Percentiles rank a stretch among this genome's conserved stretches.
Conservation (phyloP, 805 yeast species). For the Middelhovenomyces tepae region DNA sequence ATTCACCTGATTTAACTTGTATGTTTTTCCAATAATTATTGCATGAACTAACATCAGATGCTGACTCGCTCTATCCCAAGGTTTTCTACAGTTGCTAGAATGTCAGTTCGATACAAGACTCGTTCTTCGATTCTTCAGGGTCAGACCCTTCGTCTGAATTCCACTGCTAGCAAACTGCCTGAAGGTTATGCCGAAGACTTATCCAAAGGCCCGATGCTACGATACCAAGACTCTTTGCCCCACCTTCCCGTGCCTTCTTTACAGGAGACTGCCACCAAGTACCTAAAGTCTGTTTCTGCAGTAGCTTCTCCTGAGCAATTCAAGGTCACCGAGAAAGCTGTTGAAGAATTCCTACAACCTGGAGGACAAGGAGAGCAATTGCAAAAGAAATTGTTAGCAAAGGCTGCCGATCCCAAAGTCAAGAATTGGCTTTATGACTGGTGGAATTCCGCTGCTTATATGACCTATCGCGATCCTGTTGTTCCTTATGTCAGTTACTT, state of each 20-base stretch:
- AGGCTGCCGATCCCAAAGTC: constrained; percentile 43
- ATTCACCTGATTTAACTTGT: no score
- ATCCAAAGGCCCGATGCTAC: constrained; percentile 58
- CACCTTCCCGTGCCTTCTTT: constrained; percentile 81
- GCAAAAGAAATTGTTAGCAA: constrained; percentile 54
- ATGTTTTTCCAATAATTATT: no score
- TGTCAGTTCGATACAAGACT: no score
- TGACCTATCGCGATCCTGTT: constrained; percentile 88
- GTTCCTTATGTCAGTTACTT: constrained; percentile 91
- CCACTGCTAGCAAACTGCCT: constrained; percentile 24
- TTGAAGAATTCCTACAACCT: constrained; percentile 54
- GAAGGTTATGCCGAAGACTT: constrained; percentile 27
- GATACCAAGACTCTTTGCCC: constrained; percentile 68
- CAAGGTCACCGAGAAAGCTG: constrained; percentile 44
- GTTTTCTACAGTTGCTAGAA: no score
- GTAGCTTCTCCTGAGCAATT: constrained; percentile 43
- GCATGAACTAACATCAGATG: no score
- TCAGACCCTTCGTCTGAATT: constrained; percentile 17
- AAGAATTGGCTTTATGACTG: constrained; percentile 86
- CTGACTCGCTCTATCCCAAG: no score
- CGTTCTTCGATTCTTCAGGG: no score
- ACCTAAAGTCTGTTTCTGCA: constrained; percentile 68
- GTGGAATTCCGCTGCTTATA: constrained; percentile 93
- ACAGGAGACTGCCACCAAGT: constrained; percentile 57
- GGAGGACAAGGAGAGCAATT: constrained; percentile 59